phyloP scores from a whole-genome alignment of 1,284 basidiomycete genomes.

The Leccinum ponderosum region DNA sequence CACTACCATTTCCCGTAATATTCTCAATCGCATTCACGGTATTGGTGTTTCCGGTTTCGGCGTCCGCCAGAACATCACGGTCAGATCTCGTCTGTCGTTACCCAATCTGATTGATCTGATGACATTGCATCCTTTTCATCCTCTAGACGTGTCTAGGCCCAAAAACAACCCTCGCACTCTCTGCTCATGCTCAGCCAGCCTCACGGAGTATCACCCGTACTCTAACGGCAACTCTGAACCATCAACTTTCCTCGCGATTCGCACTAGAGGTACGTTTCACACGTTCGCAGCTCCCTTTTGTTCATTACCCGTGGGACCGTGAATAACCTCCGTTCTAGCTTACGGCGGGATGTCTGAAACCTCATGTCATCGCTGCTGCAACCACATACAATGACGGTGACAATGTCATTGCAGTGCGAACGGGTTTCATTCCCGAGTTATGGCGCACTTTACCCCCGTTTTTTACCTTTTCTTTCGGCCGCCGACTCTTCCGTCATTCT shows the following conservation, averaged over 20 bases:
- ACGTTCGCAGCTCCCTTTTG: conserved; percentile 24
- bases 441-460: conserved; percentile 33
- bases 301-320: conserved; percentile 9
- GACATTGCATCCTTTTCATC: conserved; percentile 4
- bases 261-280: conserved; percentile 43
- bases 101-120: conserved; percentile 26
- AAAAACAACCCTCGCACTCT: conserved; percentile 39
- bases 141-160: conserved; percentile 43
- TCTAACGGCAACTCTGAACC: conserved; percentile 59
- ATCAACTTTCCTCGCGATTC: conserved; percentile 62
- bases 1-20: conserved; percentile 19
- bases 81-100: conserved; percentile 26
- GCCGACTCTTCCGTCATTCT: conserved; percentile 35
- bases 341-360: conserved; percentile 34
- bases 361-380: conserved; percentile 40
- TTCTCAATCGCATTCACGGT: conserved; percentile 38
- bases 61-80: conserved; percentile 42
- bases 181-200: conserved; percentile 33
- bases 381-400: conserved; percentile 38
- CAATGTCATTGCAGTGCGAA: conserved; percentile 28
- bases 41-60: conserved; percentile 36
- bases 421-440: conserved; percentile 28
- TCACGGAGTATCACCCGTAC: conserved; percentile 37
- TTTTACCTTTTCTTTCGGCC: conserved; percentile 31
- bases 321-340: conserved; percentile 23